These are phyloP conservation scores for Gilbertella persicaria DNA, from an alignment of 371 early-diverging fungal genomes.

Conservation along the genomic window DNA sequence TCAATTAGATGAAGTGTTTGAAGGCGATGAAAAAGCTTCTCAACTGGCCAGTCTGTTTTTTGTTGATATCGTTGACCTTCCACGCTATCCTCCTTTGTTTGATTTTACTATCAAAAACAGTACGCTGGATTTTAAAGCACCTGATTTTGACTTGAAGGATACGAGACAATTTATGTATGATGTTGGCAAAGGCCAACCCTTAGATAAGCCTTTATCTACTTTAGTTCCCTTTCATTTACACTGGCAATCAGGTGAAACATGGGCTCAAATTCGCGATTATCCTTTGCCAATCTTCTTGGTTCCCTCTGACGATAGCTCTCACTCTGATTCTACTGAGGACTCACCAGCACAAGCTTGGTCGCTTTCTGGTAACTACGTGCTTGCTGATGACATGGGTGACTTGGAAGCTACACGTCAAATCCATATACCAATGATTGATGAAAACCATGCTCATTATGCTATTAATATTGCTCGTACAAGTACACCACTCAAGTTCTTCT, in stretches of 20 bases:
- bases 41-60: slow-evolving; percentile 22
- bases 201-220: slow-evolving; percentile 54
- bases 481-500: slow-evolving; percentile 68
- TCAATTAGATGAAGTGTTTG: slow-evolving; percentile 18
- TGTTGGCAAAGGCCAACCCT: slow-evolving; percentile 60
- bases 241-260: slow-evolving; percentile 42
- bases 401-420: slow-evolving; percentile 38
- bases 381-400: slow-evolving; percentile 44
- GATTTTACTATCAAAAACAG: slow-evolving; percentile 41
- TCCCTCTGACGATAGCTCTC: slow-evolving; percentile 33
- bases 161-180: slow-evolving; percentile 62
- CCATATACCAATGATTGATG: slow-evolving; percentile 18
- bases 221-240: slow-evolving; percentile 57
- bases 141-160: slow-evolving; percentile 48
- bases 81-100: slow-evolving; percentile 46
- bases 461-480: slow-evolving; percentile 53
- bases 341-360: slow-evolving; percentile 25
- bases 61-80: slow-evolving; percentile 27
- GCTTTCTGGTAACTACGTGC: slow-evolving; percentile 45
- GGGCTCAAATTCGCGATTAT: slow-evolving; percentile 63
- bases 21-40: slow-evolving; percentile 9
- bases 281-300: slow-evolving; percentile 56
- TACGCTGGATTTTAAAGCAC: slow-evolving; percentile 32
- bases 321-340: too few species aligned
- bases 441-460: slow-evolving; percentile 20